Base-by-base conservation (phyloP, 345 rosid genomes). In the Streptanthus diversifolius region DNA sequence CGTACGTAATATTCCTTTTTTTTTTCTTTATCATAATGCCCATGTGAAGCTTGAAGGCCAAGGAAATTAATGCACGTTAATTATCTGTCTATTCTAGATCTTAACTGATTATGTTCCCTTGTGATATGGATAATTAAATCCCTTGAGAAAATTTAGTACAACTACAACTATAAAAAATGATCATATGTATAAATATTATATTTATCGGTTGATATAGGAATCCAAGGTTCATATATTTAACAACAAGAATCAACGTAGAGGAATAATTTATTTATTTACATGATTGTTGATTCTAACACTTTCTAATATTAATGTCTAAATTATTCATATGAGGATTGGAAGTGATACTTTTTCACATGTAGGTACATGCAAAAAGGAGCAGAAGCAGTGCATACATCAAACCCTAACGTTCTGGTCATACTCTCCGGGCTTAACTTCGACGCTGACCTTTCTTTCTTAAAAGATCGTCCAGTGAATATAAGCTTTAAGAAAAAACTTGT, bases 321-420 rank as follows among this genome's bases (percentile, higher is more conserved):
- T 47, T 9, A 58, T n/a, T 49, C 3, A 21, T 45, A 59, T 47
- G 30, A 51, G 18, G 5, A 60, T 36, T 37, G 32, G 43, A 21
- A 51, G 53, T 52, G 24, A 30, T 72, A 21, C 8, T 10, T 2
- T 39, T n/a, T 14, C 10, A 53, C 47, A 35, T 43, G 25, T 33
- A 91, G 90, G 76, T 85, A 92, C 81, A 62, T 88, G 98, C 85
- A 85, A 68, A 74, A 70, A 72, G 96, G 96, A 71, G 97, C 96
- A n/a, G 97, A 91, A 73, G 91, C 92, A 17, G 96, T 93, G 71
- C 95, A 93, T 74, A 66, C 86, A 29, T 88, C 89, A 48, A 93
- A 91, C 77, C 98, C 97, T 4, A 74, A 87, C 49, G 84, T 91
- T 54, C 84, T 93, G 2, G 90, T 91, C 15, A 87, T 91, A 60